A percentile compares a stretch with the other conserved stretches of the same genome.
These are phyloP conservation scores for Cubamyces lactineus DNA, from an alignment of 768 basidiomycete genomes.

Conservation along the genomic window DNA sequence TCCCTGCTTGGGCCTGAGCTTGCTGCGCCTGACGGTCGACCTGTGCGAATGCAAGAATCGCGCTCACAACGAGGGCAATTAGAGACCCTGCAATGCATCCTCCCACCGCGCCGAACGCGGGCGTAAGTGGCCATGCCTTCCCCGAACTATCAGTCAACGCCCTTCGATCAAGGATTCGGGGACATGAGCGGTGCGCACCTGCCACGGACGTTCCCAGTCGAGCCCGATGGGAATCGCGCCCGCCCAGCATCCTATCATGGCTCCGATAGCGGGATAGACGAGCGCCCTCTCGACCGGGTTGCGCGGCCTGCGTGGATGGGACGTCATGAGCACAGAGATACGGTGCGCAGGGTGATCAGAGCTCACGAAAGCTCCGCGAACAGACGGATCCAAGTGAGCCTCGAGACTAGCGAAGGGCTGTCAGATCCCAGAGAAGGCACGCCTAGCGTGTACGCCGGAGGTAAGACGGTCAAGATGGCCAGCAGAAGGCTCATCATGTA, in stretches of 20 bases:
- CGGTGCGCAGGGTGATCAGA: constrained; percentile 56
- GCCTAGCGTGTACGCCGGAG: constrained; percentile 73
- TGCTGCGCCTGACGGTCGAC: constrained; percentile 12
- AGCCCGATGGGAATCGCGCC: constrained; percentile 86
- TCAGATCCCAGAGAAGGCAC: constrained; percentile 47
- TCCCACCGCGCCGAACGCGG: constrained; percentile 68
- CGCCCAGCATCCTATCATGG: constrained; percentile 76
- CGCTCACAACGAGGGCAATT: constrained; percentile 51
- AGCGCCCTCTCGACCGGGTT: constrained; percentile 77
- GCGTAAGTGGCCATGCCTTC: constrained; percentile 84
- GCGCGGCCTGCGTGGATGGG: constrained; percentile 43
- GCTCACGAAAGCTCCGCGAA: constrained; percentile 85
- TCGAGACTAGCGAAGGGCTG: constrained; percentile 50
- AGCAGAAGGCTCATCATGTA: constrained; percentile 70
- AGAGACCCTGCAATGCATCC: constrained; percentile 70
- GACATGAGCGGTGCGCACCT: constrained; percentile 54
- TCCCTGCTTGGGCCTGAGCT: constrained; percentile 2
- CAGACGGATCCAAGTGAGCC: constrained; percentile 75
- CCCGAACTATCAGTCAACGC: not conserved
- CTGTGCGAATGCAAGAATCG: constrained; percentile 33
- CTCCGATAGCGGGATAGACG: constrained; percentile 77
- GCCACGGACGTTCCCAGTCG: constrained; percentile 98
- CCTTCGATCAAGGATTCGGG: not conserved
- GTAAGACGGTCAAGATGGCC: constrained; percentile 64
- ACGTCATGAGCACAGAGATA: not conserved